Evolutionary conservation across 208 protist species (phyloP), one percentile per base, ranked within the genome.

Genomic region (Wallacemonas collosoma): DNA sequence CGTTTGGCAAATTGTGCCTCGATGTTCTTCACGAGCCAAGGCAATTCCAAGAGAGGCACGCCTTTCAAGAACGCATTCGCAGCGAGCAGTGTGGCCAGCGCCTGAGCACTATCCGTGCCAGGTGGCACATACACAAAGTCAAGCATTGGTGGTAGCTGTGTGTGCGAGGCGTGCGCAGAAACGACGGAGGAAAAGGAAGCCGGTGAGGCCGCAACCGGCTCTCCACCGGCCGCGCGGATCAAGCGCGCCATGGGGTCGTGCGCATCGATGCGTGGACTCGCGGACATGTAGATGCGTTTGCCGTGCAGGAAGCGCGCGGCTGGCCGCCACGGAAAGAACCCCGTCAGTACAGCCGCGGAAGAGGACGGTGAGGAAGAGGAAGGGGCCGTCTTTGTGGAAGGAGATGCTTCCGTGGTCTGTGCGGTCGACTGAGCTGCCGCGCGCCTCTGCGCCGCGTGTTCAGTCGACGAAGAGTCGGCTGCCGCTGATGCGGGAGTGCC

Each of bases 81-180:
- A 26, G 77, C 68, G 11, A 84, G 44, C 4, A 48, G 48, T 3
- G 69, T 51, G 50, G 77, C 40, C 40, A 78, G 69, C 35, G 66
- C 70, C 1, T 40, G 7, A 0, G 17, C 50, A 5, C 62, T 51
- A 14, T 35, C 7, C 12, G 44, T 69, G 5, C 67, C 73, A 8
- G 74, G 75, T 6, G 72, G 69, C 3, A 85, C 44, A 68, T 84
- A 82, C 40, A 87, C 71, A 48, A 73, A 83, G 55, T 90, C 65
- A 39, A 68, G 72, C 39, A 26, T n/a, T 26, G 51, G 51, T 12
- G 12, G 6, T 6, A 12, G 45, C 45, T 12, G 12, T 12, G 45
- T 47, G 76, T 72, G 15, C 26, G 26, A 26, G 26, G 26, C 26
- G 26, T 26, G 26, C 26, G 26, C 26, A 26, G 26, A 26, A 26